Conservation (phyloP, 176 grass and related monocot species). For the Poa pratensis region DNA sequence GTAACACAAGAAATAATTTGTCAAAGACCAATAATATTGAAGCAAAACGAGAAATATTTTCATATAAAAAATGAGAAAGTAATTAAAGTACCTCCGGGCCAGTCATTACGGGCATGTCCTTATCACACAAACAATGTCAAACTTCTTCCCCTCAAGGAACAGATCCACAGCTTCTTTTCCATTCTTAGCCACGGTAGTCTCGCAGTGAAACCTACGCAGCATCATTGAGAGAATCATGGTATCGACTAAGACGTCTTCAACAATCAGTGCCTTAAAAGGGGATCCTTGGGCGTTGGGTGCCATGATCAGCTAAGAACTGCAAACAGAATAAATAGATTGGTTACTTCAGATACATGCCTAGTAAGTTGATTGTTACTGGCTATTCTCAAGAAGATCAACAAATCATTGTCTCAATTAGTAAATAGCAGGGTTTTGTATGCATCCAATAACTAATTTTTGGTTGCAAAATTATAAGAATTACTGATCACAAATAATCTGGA, state of each 20-base stretch:
- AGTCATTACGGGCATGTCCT: conserved; percentile 37
- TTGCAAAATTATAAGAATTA: neutral
- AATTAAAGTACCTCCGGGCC: conserved; percentile 41
- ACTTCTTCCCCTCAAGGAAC: conserved; percentile 40
- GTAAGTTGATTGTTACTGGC: neutral
- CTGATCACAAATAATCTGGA: neutral
- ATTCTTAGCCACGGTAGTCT: conserved; percentile 28
- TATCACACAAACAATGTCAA: conserved; percentile 42
- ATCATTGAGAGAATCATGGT: neutral
- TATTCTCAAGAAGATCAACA: neutral
- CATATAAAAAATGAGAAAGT: neutral
- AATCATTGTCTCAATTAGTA: neutral
- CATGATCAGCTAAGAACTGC: neutral
- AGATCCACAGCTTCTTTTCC: conserved; percentile 41
- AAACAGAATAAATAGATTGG: neutral
- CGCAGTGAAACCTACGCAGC: neutral
- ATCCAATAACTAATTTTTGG: neutral
- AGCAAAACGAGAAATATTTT: neutral
- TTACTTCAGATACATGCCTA: neutral
- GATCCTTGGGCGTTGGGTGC: neutral
- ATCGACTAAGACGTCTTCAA: conserved; percentile 28
- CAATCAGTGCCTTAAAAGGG: conserved; percentile 20
- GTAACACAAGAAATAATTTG: neutral
- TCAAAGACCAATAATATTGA: too few relatives aligned
- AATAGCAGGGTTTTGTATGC: neutral